Evolutionary conservation across 768 basidiomycete genomes (phyloP), one percentile per base, ranked within the genome.

Genomic region (Lenzites betulinus): DNA sequence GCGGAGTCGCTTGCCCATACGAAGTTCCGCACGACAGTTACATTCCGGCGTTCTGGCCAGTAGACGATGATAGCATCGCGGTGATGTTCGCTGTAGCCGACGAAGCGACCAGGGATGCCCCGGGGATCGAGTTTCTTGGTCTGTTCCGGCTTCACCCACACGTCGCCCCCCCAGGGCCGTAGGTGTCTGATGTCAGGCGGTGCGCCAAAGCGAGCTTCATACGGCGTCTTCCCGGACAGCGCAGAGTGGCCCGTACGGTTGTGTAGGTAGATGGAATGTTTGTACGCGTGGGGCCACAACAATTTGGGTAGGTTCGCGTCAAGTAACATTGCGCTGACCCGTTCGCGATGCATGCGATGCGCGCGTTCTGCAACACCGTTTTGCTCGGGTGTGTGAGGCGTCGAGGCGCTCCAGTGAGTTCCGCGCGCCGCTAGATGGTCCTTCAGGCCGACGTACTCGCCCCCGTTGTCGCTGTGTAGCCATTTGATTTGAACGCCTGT

Each of bases 381-480:
- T 15, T 71, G 71, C 42, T 65, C 49, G 3, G 65, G 70, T 0
- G 71, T 70, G 48, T 36, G n/a, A n/a, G n/a, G n/a, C n/a, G n/a
- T n/a, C n/a, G n/a, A n/a, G n/a, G n/a, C n/a, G n/a, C n/a, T n/a
- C 35, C 35, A 36, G 35, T 36, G 25, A 18, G 28, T 58, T 7
- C 56, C 56, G 22, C 25, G 42, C 30, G 38, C 23, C 42, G 0
- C 63, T 35, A 51, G 46, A 35, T 56, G 39, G 9, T 26, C 23
- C 12, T 22, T 20, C 47, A 60, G 46, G 41, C 51, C 54, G 16
- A n/a, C 7, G n/a, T 25, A 58, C 39, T 58, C 75, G 3, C 78
- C 77, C 1, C 81, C 79, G 20, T 67, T 64, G 68, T 83, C 79
- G 0, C 74, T 76, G 36, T 73, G 76, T 1, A 82, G 61, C 9